phyloP scores from a whole-genome alignment of 495 filamentous ascomycete species.

The Penicillium turbatum region DNA sequence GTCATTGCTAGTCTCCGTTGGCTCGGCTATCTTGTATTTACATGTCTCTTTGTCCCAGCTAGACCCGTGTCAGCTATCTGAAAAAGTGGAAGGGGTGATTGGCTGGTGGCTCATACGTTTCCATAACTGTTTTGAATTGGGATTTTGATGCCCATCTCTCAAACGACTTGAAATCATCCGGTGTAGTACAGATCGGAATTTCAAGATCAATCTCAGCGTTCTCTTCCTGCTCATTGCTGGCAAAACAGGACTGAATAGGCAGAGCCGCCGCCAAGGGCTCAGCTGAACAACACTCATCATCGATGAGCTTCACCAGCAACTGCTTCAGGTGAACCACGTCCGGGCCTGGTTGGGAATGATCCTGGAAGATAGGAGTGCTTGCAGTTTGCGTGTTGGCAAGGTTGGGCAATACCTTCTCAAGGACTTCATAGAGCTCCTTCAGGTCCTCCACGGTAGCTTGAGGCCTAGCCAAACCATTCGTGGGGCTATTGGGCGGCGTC shows the following conservation, averaged over 20 bases:
- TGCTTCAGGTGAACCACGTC: conserved; percentile 14
- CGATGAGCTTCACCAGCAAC: conserved; percentile 9
- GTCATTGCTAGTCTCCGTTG: conserved; percentile 12
- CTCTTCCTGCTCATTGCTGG: conserved; percentile 7
- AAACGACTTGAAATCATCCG: conserved; percentile 25
- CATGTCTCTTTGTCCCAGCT: conserved; percentile 27
- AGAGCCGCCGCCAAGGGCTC: background rate
- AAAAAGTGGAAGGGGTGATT: conserved; percentile 8
- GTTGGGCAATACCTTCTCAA: conserved; percentile 11
- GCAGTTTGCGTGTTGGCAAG: conserved; percentile 14
- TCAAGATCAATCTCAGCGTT: conserved; percentile 13
- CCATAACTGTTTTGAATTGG: conserved; percentile 19
- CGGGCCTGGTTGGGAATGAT: conserved; percentile 6
- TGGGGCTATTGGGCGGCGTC: conserved; percentile 9
- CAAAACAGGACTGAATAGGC: conserved; percentile 1
- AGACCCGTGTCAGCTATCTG: conserved; percentile 13
- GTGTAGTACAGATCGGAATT: conserved; percentile 21
- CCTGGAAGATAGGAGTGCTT: conserved; percentile 13
- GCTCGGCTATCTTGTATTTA: conserved; percentile 24
- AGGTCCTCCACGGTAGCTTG: background rate
- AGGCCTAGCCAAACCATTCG: background rate
- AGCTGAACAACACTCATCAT: conserved; percentile 1
- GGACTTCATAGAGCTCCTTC: conserved; percentile 5
- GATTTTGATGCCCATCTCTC: conserved; percentile 20
- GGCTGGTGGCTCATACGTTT: conserved; percentile 18